These are phyloP conservation scores for Dipodascus geniculatus DNA, from an alignment of 805 yeast genomes.

Conservation along the genomic window DNA sequence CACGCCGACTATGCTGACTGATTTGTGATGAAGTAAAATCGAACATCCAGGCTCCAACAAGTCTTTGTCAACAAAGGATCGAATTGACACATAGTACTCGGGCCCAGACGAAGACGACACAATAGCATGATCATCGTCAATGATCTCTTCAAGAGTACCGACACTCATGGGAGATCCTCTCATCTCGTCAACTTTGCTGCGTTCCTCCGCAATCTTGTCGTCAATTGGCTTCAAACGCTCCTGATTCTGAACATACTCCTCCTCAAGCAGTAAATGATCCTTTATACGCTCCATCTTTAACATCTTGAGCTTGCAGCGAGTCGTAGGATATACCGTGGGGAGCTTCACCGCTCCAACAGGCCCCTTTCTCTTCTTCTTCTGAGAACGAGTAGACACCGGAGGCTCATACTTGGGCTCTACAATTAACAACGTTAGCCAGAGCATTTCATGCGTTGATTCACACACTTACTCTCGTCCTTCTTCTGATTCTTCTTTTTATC, in stretches of 20 bases:
- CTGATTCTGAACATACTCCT: constrained; percentile 89
- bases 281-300: constrained; percentile 92
- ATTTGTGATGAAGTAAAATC: constrained; percentile 87
- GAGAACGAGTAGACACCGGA: constrained; percentile 89
- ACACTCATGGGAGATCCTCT: constrained; percentile 95
- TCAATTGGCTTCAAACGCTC: constrained; percentile 93
- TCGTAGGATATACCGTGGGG: constrained; percentile 82
- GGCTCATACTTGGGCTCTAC: constrained; percentile 96
- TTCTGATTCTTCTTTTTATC: constrained; percentile 22
- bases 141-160: constrained; percentile 92
- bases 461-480: constrained; percentile 24
- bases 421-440: constrained; percentile 1
- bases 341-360: constrained; percentile 83
- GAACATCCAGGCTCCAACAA: constrained; percentile 94
- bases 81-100: constrained; percentile 89
- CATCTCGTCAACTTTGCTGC: constrained; percentile 87
- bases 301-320: constrained; percentile 84
- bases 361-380: constrained; percentile 73
- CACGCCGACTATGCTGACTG: constrained; percentile 96
- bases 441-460: not conserved
- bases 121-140: constrained; percentile 98
- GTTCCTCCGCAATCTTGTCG: constrained; percentile 91
- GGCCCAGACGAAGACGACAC: constrained; percentile 94
- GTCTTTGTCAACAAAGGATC: constrained; percentile 95
- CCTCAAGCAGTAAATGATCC: constrained; percentile 89